Evolutionary conservation across 495 filamentous ascomycete species (phyloP).

Genomic region (Podospora pseudopauciseta): DNA sequence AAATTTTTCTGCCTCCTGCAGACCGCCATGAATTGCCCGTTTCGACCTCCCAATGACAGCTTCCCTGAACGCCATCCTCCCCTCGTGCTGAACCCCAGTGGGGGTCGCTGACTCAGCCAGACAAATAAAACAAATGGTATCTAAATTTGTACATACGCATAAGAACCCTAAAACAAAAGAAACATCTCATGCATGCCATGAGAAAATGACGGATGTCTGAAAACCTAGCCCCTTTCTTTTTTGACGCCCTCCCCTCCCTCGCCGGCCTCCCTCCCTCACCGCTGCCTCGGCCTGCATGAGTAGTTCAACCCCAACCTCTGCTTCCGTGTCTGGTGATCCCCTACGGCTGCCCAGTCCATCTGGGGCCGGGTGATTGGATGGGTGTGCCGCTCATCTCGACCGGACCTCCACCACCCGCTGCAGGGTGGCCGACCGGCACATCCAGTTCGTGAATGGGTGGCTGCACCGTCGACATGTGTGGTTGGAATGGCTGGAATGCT

Average conservation of each 20-base stretch:
- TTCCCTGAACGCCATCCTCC: neutral
- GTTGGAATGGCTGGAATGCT: neutral
- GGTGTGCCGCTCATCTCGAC: constrained; percentile 3
- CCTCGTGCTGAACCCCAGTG: neutral
- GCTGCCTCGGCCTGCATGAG: neutral
- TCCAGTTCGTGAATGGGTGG: neutral
- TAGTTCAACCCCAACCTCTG: neutral
- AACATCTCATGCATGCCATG: neutral
- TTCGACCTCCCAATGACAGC: neutral
- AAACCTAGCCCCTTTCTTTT: neutral
- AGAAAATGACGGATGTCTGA: neutral
- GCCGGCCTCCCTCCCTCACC: neutral
- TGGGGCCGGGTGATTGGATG: neutral
- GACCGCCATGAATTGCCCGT: neutral
- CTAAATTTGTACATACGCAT: neutral
- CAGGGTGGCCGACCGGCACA: neutral
- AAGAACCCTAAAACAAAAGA: neutral
- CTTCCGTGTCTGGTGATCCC: neutral
- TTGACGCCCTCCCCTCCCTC: neutral
- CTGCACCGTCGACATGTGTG: neutral
- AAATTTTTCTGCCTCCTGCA: neutral
- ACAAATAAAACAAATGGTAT: neutral
- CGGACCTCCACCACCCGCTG: neutral
- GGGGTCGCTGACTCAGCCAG: neutral
- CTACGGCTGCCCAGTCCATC: neutral